These are phyloP conservation scores for Lactarius deliciosus DNA, from an alignment of 768 basidiomycete species.

Conservation along the genomic window DNA sequence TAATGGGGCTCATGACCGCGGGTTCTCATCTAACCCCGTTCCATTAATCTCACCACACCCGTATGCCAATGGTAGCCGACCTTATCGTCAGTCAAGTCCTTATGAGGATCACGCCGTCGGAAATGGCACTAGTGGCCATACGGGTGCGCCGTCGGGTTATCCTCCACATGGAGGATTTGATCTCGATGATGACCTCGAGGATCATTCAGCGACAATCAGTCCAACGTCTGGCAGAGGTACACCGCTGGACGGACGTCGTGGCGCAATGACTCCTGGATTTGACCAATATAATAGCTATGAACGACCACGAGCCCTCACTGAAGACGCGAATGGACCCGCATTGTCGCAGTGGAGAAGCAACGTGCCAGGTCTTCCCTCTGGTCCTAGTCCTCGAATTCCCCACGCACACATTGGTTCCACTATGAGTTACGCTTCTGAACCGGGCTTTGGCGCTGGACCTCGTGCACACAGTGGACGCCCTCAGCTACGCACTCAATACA, in stretches of 20 bases:
- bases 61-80: conserved; percentile 32
- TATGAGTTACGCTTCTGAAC: conserved; percentile 26
- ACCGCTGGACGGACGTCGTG: conserved; percentile 59
- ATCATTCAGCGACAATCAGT: conserved; percentile 55
- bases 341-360: conserved; percentile 29
- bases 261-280: conserved; percentile 20
- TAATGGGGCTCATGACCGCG: conserved; percentile 16
- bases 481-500: conserved; percentile 25
- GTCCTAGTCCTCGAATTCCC: conserved; percentile 16
- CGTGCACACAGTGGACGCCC: conserved; percentile 19
- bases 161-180: conserved; percentile 71
- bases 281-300: conserved; percentile 27
- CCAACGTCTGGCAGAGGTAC: conserved; percentile 71
- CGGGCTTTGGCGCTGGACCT: conserved; percentile 9
- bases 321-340: conserved; percentile 28
- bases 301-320: conserved; percentile 29
- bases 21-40: conserved; percentile 33
- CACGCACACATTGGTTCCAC: conserved; percentile 20
- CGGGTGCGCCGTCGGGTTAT: conserved; percentile 53
- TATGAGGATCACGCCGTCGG: conserved; percentile 26
- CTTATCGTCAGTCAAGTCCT: conserved; percentile 22
- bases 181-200: conserved; percentile 73
- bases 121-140: conserved; percentile 36
- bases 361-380: conserved; percentile 28
- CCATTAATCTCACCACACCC: conserved; percentile 25